A percentile compares a stretch with the other conserved stretches of the same genome.
These are phyloP conservation scores for Xerocomus potaroensis DNA, from an alignment of 768 basidiomycete species.

Conservation along the genomic window DNA sequence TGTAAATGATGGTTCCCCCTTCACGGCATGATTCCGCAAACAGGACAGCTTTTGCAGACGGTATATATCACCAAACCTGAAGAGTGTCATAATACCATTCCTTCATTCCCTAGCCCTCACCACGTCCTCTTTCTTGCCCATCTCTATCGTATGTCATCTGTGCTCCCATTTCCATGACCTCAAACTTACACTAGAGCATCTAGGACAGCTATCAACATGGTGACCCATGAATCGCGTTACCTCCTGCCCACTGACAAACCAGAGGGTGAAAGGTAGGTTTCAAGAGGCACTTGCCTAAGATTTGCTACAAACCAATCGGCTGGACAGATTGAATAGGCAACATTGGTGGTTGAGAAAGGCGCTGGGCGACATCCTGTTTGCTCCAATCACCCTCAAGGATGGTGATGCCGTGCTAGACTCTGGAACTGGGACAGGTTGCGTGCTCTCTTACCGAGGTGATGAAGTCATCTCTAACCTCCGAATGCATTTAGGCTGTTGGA, in stretches of 20 bases:
- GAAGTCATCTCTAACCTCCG: background rate
- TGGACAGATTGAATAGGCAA: background rate
- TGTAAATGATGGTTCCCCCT: background rate
- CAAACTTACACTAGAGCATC: background rate
- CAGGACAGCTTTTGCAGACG: background rate
- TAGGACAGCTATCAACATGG: background rate
- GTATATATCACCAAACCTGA: background rate
- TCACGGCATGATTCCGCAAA: background rate
- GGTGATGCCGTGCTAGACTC: constrained; percentile 1
- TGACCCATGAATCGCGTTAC: background rate
- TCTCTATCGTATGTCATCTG: background rate
- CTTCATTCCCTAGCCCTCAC: too few species aligned
- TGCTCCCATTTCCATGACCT: background rate
- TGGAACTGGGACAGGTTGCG: constrained; percentile 1
- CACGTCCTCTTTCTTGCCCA: background rate
- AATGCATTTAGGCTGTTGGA: background rate
- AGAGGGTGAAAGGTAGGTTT: background rate
- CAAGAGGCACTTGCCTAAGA: background rate
- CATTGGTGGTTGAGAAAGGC: background rate
- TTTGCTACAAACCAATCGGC: background rate
- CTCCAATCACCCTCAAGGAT: background rate
- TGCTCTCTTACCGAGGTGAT: background rate
- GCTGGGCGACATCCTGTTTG: background rate
- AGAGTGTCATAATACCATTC: background rate
- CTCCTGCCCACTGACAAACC: background rate